Evolutionary conservation across 1,139 yeast species (phyloP).

Genomic region (Lodderomyces margitis): DNA sequence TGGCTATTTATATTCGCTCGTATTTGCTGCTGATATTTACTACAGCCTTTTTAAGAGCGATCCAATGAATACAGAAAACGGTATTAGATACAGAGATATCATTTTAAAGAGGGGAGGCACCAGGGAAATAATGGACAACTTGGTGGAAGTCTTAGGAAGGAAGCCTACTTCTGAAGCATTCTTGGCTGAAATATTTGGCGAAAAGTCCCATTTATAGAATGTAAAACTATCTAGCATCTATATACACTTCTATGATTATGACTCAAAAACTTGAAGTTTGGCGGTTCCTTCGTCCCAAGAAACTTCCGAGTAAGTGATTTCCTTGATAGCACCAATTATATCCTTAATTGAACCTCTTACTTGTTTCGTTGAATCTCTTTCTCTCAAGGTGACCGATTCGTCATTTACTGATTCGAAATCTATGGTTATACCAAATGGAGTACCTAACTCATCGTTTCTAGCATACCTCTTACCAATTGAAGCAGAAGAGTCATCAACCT

Average conservation of each 20-base stretch:
- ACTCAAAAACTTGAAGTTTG: slow-evolving; percentile 60
- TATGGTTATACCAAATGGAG: slow-evolving; percentile 97
- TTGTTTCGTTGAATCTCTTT: slow-evolving; percentile 95
- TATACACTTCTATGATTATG: slow-evolving; percentile 29
- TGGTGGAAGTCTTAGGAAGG: slow-evolving; percentile 70
- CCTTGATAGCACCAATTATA: slow-evolving; percentile 74
- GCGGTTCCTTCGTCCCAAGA: slow-evolving; percentile 87
- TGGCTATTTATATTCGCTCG: slow-evolving; percentile 83
- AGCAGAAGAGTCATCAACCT: slow-evolving; percentile 96
- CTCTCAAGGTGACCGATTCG: slow-evolving; percentile 90
- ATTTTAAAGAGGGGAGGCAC: slow-evolving; percentile 74
- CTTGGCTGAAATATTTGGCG: slow-evolving; percentile 50
- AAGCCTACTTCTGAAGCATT: slow-evolving; percentile 73
- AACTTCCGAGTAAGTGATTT: slow-evolving; percentile 68
- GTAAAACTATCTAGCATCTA: slow-evolving; percentile 1
- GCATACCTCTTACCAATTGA: slow-evolving; percentile 98
- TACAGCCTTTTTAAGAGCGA: slow-evolving; percentile 65
- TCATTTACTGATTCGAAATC: slow-evolving; percentile 94
- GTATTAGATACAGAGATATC: slow-evolving; percentile 66
- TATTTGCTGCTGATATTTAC: slow-evolving; percentile 81
- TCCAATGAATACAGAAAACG: slow-evolving; percentile 63
- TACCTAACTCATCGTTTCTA: slow-evolving; percentile 98
- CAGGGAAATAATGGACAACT: slow-evolving; percentile 61
- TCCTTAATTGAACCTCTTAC: slow-evolving; percentile 88
- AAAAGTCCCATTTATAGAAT: slow-evolving; percentile 1